Base-by-base conservation (phyloP, 1,139 yeast species). In the Protomyces pachydermus region DNA sequence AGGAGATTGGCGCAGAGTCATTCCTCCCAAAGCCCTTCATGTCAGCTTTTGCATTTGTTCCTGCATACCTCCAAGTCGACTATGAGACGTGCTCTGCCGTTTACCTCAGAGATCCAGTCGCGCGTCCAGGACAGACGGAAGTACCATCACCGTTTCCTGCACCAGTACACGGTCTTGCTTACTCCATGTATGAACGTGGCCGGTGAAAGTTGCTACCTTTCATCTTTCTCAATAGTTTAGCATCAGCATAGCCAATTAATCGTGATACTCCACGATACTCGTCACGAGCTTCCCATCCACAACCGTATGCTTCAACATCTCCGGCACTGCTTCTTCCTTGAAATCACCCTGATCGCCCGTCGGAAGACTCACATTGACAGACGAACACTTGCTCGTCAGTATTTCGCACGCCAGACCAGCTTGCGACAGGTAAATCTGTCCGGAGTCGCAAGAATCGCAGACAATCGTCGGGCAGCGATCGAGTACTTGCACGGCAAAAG, bases 51-150 rank as follows among this genome's bases (percentile, higher is more conserved):
- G 95, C 98, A 16, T 82, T 93, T 67, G 82, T 90, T 70, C 98
- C 98, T 35, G 86, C 88, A 67, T 98, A 93, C 75, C 80, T 93
- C 67, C 98, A 93, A 76, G 80, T 95, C 48, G 88, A 95, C 23
- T 91, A 89, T 76, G 82, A 83, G 68, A 90, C 97, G 8, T 91
- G 98, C 74, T 97, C 91, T 76, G 98, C 97, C 10, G 87, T 93
- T 37, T 93, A 93, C 76, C 79, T 93, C 76, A 86, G 97, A 77
- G 96, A 93, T 75, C 98, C 98, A 16, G 91, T 93, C 65, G 96
- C 98, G 12, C 84, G 98, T 76, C 97, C 98, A 12, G 98, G 97
- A 60, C 91, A 88, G 73, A 88, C 97, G 37, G 98, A 93, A 78
- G 96, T 93, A 65, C 89, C 93, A 67, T 81, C 96, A 60, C 98